Percentiles rank a stretch among this genome's conserved stretches.
Conservation (phyloP, 345 rosid species). For the Salix arbutifolia region DNA sequence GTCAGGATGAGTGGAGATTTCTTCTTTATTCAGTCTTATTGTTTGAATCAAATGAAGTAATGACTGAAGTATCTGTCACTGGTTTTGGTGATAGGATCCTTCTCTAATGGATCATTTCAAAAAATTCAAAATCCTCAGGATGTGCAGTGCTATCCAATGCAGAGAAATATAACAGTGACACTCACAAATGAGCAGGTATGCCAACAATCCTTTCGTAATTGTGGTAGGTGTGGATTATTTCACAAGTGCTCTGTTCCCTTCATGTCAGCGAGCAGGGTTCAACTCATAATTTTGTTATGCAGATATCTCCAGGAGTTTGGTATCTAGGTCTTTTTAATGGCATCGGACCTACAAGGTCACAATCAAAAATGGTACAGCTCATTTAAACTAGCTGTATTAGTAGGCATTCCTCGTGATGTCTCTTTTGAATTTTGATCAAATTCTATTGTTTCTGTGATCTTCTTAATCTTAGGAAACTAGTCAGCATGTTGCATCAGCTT, state of each 20-base stretch:
- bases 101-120: constrained; percentile 55
- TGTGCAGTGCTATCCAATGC: constrained; percentile 75
- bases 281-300: constrained; percentile 21
- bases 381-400: constrained; percentile 5
- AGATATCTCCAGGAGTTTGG: constrained; percentile 87
- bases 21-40: not conserved
- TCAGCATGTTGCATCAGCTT: not conserved
- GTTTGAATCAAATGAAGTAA: not conserved
- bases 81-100: constrained; percentile 34
- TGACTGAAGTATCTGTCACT: constrained; percentile 11
- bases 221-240: not conserved
- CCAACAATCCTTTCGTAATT: not conserved
- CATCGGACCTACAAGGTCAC: constrained; percentile 74
- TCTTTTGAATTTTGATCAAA: not conserved
- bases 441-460: not conserved
- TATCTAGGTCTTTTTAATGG: constrained; percentile 93
- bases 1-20: not conserved
- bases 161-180: constrained; percentile 58
- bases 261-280: not conserved
- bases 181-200: constrained; percentile 85
- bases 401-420: not conserved
- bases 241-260: not conserved
- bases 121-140: constrained; percentile 48
- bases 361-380: constrained; percentile 77
- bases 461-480: constrained; percentile 1